Evolutionary conservation across 345 rosid genomes (phyloP).

Genomic region (Corymbia maculata): DNA sequence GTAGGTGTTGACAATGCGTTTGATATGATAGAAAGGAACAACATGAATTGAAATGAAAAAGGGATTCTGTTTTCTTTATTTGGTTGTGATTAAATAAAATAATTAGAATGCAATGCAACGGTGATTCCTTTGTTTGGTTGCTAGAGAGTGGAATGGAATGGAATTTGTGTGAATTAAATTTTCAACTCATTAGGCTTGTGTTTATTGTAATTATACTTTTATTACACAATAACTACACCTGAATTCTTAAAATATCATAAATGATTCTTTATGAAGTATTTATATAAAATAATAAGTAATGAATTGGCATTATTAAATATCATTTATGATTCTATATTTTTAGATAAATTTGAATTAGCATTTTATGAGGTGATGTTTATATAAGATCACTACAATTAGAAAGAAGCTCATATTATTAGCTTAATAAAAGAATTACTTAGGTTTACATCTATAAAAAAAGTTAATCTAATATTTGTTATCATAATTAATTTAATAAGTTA

Average conservation of each 20-base stretch:
- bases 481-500: background rate
- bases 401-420: background rate
- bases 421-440: background rate
- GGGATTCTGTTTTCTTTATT: background rate
- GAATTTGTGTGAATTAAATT: background rate
- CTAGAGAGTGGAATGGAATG: background rate
- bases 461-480: background rate
- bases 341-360: background rate
- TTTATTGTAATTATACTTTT: background rate
- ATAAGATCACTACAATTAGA: background rate
- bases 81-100: background rate
- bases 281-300: background rate
- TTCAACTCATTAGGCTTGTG: background rate
- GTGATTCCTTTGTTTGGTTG: background rate
- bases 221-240: background rate
- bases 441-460: background rate
- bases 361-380: background rate
- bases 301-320: background rate
- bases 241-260: background rate
- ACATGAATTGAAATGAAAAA: background rate
- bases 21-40: background rate
- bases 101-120: background rate
- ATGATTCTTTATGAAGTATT: background rate
- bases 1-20: background rate
- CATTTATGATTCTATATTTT: background rate